Conservation (phyloP, 2,329 filamentous ascomycete species). For the Didymella sp. region DNA sequence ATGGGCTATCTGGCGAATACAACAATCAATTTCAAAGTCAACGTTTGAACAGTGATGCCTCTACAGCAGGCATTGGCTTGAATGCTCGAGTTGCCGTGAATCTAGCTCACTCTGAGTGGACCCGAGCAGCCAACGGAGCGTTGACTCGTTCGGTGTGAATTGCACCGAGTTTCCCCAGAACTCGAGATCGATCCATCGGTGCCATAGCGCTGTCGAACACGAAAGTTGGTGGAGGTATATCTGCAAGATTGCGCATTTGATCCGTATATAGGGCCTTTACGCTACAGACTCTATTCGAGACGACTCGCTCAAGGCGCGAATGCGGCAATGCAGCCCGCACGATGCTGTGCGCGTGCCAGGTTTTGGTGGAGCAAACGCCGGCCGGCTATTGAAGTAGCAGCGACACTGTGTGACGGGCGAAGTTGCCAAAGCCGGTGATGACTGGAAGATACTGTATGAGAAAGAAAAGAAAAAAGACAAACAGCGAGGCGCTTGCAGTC, state of each 20-base stretch:
- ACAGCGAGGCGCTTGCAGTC: neutral
- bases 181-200: neutral
- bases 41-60: neutral
- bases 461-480: neutral
- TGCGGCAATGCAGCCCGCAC: slow-evolving; percentile 32
- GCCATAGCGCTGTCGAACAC: slow-evolving; percentile 1
- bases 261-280: neutral
- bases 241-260: neutral
- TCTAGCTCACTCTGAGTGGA: slow-evolving; percentile 14
- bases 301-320: slow-evolving; percentile 11
- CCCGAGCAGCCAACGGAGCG: slow-evolving; percentile 14
- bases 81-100: neutral
- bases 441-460: neutral
- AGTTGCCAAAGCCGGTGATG: slow-evolving; percentile 29
- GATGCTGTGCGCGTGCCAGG: slow-evolving; percentile 16
- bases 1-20: neutral
- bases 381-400: slow-evolving; percentile 30
- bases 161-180: slow-evolving; percentile 10
- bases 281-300: neutral
- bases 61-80: neutral
- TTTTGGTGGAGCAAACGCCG: slow-evolving; percentile 33
- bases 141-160: slow-evolving; percentile 13
- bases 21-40: neutral
- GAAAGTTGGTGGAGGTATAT: slow-evolving; percentile 1
- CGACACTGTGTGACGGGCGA: slow-evolving; percentile 20